Evolutionary conservation across 495 filamentous ascomycete genomes (phyloP).

Genomic region (Xylaria cubensis): DNA sequence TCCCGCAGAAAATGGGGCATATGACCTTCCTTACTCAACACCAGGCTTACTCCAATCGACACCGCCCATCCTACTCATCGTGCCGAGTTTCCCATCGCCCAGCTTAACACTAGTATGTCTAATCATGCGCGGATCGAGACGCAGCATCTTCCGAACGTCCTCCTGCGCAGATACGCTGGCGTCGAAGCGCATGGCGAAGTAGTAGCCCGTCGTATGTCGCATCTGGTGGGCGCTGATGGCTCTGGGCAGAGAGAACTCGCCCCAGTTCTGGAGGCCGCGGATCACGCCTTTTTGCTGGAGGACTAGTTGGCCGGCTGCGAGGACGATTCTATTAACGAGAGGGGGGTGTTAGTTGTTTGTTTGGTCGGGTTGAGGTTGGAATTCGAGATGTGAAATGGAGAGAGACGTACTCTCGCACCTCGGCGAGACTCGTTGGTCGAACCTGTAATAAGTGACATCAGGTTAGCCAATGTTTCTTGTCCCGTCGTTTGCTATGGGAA

Average conservation of each 20-base stretch:
- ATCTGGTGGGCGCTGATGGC: constrained; percentile 77
- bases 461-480: not conserved
- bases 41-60: constrained; percentile 57
- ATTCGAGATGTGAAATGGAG: not conserved
- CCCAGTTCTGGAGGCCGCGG: constrained; percentile 94
- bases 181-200: constrained; percentile 98
- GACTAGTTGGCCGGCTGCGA: constrained; percentile 81
- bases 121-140: constrained; percentile 91
- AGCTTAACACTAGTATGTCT: constrained; percentile 85
- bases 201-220: constrained; percentile 81
- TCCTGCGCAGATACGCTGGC: constrained; percentile 71
- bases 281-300: constrained; percentile 87
- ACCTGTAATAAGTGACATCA: constrained; percentile 60
- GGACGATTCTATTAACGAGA: constrained; percentile 73
- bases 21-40: constrained; percentile 15
- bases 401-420: constrained; percentile 87
- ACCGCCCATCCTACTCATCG: constrained; percentile 65
- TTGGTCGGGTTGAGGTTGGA: not conserved
- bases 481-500: no score
- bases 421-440: constrained; percentile 82
- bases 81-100: constrained; percentile 76
- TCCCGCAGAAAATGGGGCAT: not conserved
- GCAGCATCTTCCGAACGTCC: constrained; percentile 72
- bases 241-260: constrained; percentile 81
- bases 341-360: not conserved